Conservation (phyloP, 805 yeast species). For the Vanderwaltozyma verrucispora region DNA sequence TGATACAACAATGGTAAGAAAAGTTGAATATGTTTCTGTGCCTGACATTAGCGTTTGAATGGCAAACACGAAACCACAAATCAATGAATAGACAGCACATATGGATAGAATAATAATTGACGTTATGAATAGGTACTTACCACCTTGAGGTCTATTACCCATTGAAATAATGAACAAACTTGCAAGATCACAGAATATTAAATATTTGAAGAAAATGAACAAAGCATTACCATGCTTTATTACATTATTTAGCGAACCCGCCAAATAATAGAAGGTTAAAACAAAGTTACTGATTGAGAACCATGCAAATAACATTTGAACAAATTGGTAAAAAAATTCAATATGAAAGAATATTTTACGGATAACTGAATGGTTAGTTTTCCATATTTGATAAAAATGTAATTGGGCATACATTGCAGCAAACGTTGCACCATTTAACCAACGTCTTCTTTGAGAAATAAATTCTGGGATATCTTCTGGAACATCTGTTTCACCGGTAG, state of each 20-base stretch:
- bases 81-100: constrained; percentile 72
- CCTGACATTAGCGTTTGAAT: constrained; percentile 38
- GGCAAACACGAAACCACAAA: constrained; percentile 77
- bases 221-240: constrained; percentile 68
- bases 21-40: constrained; percentile 35
- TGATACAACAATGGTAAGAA: constrained; percentile 74
- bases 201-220: constrained; percentile 77
- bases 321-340: constrained; percentile 82
- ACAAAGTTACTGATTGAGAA: constrained; percentile 89
- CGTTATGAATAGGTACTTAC: constrained; percentile 62
- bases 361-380: constrained; percentile 70
- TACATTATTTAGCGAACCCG: constrained; percentile 60
- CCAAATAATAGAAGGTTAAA: constrained; percentile 83
- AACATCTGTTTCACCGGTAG: constrained; percentile 94
- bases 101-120: constrained; percentile 64
- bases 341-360: constrained; percentile 75
- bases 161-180: constrained; percentile 87
- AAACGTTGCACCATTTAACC: constrained; percentile 96
- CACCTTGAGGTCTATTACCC: constrained; percentile 98
- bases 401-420: constrained; percentile 87
- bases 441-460: constrained; percentile 91
- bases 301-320: constrained; percentile 75
- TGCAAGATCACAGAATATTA: constrained; percentile 71
- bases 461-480: constrained; percentile 94
- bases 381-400: constrained; percentile 83